Percentiles rank a stretch among this genome's conserved stretches.
Conservation (phyloP, 108 stramenopile genomes). For the Schizochytrium sp. region DNA sequence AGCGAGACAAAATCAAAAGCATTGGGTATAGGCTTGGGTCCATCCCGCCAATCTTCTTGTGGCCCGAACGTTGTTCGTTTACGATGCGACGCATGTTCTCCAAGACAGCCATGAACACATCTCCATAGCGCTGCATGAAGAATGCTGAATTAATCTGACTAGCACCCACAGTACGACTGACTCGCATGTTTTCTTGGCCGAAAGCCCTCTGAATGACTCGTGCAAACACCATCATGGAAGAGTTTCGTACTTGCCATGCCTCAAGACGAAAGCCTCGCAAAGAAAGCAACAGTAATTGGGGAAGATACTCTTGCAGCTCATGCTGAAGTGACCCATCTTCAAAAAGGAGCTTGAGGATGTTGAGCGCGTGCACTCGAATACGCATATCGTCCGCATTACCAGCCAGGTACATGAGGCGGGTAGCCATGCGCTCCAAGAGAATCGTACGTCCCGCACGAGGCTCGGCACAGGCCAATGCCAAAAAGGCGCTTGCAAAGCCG, state of each 20-base stretch:
- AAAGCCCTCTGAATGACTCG: slow-evolving; percentile 24
- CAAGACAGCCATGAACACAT: slow-evolving; percentile 16
- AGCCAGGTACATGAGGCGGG: slow-evolving; percentile 24
- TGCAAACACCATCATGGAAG: slow-evolving; percentile 58
- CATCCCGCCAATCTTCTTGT: slow-evolving; percentile 11
- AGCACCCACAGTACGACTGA: background rate
- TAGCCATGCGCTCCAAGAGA: slow-evolving; percentile 1
- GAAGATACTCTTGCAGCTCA: background rate
- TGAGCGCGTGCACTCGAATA: slow-evolving; percentile 10
- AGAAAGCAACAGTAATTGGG: slow-evolving; percentile 6
- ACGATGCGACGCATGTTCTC: slow-evolving; percentile 20
- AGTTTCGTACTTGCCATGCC: slow-evolving; percentile 55
- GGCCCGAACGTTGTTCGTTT: background rate
- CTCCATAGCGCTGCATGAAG: slow-evolving; percentile 17
- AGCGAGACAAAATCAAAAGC: slow-evolving; percentile 37
- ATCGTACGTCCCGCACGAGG: background rate
- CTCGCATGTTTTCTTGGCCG: slow-evolving; percentile 37
- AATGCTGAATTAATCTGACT: background rate
- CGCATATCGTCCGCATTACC: background rate
- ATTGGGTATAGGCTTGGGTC: slow-evolving; percentile 49
- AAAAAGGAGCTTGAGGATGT: slow-evolving; percentile 48
- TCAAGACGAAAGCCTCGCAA: background rate
- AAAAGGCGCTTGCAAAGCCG: slow-evolving; percentile 30
- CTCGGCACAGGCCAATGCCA: slow-evolving; percentile 50
- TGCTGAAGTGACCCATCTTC: slow-evolving; percentile 30